Evolutionary conservation across 73 alveolate species (phyloP), one percentile per base, ranked within the genome.

Genomic region (Durusdinium trenchii): DNA sequence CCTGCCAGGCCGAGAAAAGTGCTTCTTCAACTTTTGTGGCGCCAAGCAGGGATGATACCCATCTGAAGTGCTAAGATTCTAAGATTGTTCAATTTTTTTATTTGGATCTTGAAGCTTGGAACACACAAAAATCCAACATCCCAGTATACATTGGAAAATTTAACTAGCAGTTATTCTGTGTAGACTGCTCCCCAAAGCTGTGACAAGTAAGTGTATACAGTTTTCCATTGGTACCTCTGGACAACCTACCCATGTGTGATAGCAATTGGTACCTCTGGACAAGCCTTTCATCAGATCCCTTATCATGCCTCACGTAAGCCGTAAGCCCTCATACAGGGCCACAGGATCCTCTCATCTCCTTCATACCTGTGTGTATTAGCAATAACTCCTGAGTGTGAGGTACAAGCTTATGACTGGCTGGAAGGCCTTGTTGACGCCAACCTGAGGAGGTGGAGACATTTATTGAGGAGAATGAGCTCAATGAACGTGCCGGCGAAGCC

Each of bases 401-500:
- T 12, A 16, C 71, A 57, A 16, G 71, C 71, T 57, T 57, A 57
- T 57, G 71, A 26, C 18, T 23, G 30, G 18, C 73, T 23, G 30
- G 73, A 23, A 2, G 30, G 30, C 1, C 18, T 60, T 2, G 73
- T 60, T 23, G 18, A 23, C 30, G 18, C 73, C 30, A 23, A 60
- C 69, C 42, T 28, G 28, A 89, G 96, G 96, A 89, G 57, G 43
- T 89, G 26, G 96, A 89, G 45, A 60, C 83, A 40, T 89, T 89
- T 75, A 75, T 89, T 30, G 86, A 89, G 45, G 96, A 62, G 43
- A 89, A 89, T 38, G 96, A 46, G 30, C 86, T 89, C 52, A 89
- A 89, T 45, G 96, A 89, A 54, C 67, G 96, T 6, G 96, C 96
- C 40, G 96, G 85, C 30, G 96, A 89, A 46, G 96, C 96, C 35